Evolutionary conservation across 192 early-diverging fungal species (phyloP).

Genomic region (Phlyctochytrium planicorne): DNA sequence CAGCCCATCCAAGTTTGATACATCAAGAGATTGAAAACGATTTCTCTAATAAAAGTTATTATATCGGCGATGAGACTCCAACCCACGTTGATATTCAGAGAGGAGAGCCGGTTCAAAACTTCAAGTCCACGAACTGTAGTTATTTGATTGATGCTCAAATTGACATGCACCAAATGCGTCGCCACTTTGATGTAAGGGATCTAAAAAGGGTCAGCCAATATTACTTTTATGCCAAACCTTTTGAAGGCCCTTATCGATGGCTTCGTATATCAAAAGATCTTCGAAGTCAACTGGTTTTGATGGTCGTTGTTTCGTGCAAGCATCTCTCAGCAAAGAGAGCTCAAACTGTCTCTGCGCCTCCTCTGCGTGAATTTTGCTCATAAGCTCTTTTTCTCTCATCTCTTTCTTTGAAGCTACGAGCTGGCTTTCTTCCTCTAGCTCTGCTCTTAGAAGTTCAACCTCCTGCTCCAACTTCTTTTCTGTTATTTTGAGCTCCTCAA

Average conservation of each 20-base stretch:
- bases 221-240: constrained; percentile 15
- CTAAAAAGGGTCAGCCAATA: constrained; percentile 5
- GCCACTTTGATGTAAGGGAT: constrained; percentile 27
- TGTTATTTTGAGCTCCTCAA: not conserved
- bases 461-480: constrained; percentile 2
- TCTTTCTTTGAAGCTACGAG: constrained; percentile 8
- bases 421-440: constrained; percentile 5
- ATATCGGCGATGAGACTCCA: too few relatives aligned
- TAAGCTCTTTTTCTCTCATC: constrained; percentile 8
- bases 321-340: constrained; percentile 5
- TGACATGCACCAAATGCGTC: constrained; percentile 14
- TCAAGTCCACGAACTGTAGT: constrained; percentile 19
- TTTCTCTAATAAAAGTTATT: too few relatives aligned
- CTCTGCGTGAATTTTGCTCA: constrained; percentile 13
- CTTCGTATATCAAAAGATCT: constrained; percentile 21
- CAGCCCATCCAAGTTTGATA: constrained; percentile 12
- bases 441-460: constrained; percentile 10
- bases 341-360: constrained; percentile 21
- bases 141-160: constrained; percentile 20
- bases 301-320: constrained; percentile 4
- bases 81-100: too few relatives aligned
- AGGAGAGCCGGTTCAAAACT: constrained; percentile 4
- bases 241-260: constrained; percentile 7
- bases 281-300: constrained; percentile 11
- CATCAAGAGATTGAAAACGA: constrained; percentile 15